These are phyloP conservation scores for Groenewaldozyma sp. DNA, from an alignment of 1,139 yeast genomes.

Conservation along the genomic window DNA sequence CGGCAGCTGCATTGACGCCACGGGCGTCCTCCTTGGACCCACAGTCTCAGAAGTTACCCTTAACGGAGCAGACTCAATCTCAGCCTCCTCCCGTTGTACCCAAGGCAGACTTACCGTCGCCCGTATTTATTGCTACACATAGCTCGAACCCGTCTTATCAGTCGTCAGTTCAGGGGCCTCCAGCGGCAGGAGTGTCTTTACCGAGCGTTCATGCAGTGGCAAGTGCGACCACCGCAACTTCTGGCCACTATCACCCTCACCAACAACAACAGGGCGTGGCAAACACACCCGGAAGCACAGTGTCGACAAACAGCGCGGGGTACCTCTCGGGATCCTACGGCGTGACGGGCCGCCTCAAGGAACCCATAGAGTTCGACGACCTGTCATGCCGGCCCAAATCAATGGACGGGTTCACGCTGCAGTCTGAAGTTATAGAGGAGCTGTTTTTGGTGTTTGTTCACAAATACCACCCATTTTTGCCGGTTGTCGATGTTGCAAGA, in stretches of 20 bases:
- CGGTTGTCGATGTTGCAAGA: constrained; percentile 69
- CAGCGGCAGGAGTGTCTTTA: not conserved
- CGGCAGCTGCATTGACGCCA: not conserved
- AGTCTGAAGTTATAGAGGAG: constrained; percentile 51
- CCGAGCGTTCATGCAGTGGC: not conserved
- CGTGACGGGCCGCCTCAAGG: constrained; percentile 1
- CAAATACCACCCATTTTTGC: constrained; percentile 74
- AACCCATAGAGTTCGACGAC: constrained; percentile 3
- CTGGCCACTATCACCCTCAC: not conserved
- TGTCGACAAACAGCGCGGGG: constrained; percentile 2
- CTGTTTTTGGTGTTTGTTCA: constrained; percentile 62
- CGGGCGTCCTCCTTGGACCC: not conserved
- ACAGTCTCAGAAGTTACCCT: not conserved
- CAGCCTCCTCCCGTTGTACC: not conserved
- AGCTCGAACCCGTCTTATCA: not conserved
- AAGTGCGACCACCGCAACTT: too few relatives aligned
- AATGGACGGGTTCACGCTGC: constrained; percentile 54
- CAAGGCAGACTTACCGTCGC: constrained; percentile 14
- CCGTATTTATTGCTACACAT: constrained; percentile 10
- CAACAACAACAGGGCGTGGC: not conserved
- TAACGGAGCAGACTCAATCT: not conserved
- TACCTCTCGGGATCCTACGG: not conserved
- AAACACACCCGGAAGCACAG: constrained; percentile 3
- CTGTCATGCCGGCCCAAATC: constrained; percentile 51
- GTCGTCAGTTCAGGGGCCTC: not conserved